These are phyloP conservation scores for Boletus sp. DNA, from an alignment of 768 basidiomycete genomes.

Conservation along the genomic window DNA sequence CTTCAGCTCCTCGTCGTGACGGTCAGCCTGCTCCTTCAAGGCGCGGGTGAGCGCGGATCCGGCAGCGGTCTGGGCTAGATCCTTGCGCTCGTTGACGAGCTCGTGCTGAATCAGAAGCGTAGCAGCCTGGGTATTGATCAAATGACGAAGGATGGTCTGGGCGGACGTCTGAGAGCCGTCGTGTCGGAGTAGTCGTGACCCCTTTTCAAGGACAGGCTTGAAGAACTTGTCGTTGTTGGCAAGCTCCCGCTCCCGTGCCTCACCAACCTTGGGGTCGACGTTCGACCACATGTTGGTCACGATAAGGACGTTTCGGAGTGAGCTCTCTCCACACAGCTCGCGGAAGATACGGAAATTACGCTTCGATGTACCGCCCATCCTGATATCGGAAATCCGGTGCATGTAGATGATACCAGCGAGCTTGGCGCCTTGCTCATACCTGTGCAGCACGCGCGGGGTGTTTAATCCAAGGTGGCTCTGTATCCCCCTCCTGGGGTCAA, in stretches of 20 bases:
- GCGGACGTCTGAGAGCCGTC: slow-evolving; percentile 40
- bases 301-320: slow-evolving; percentile 49
- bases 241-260: slow-evolving; percentile 46
- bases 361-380: slow-evolving; percentile 49
- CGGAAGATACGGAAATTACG: slow-evolving; percentile 52
- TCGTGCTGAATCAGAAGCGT: slow-evolving; percentile 54
- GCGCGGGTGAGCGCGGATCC: slow-evolving; percentile 51
- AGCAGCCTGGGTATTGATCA: slow-evolving; percentile 40
- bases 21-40: slow-evolving; percentile 43
- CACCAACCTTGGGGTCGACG: slow-evolving; percentile 37
- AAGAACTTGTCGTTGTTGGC: slow-evolving; percentile 43
- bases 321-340: slow-evolving; percentile 48
- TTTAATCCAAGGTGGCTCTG: not conserved
- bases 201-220: slow-evolving; percentile 48
- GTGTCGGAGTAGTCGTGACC: slow-evolving; percentile 45
- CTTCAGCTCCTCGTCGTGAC: slow-evolving; percentile 47
- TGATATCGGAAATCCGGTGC: slow-evolving; percentile 51
- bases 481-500: not conserved
- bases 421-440: slow-evolving; percentile 36
- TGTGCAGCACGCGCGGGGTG: not conserved
- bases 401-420: slow-evolving; percentile 54
- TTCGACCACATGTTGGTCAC: slow-evolving; percentile 55
- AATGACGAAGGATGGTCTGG: slow-evolving; percentile 38
- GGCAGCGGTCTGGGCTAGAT: slow-evolving; percentile 50
- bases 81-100: slow-evolving; percentile 46